A percentile compares a stretch with the other conserved stretches of the same genome.
These are phyloP conservation scores for Inga leiocalycina DNA, from an alignment of 306 rosid species.

Conservation along the genomic window DNA sequence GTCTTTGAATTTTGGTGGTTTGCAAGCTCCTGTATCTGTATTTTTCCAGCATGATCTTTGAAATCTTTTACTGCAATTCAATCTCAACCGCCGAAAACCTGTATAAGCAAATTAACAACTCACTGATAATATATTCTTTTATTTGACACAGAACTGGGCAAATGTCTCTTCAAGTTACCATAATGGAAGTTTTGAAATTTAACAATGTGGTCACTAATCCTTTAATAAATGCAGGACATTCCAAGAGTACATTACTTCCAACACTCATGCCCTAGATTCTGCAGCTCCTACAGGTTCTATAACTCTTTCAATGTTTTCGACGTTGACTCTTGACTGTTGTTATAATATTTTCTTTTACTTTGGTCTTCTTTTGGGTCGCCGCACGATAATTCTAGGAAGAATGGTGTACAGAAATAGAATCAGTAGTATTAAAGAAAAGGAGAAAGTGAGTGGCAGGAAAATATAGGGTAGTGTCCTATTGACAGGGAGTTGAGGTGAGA, in stretches of 20 bases:
- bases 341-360: neutral
- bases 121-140: neutral
- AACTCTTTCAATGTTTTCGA: constrained; percentile 23
- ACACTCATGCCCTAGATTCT: constrained; percentile 33
- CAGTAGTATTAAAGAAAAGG: neutral
- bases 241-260: constrained; percentile 44
- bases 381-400: neutral
- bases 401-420: neutral
- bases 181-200: neutral
- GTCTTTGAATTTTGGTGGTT: constrained; percentile 11
- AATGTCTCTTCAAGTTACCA: neutral
- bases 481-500: neutral
- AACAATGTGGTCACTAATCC: constrained; percentile 3
- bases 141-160: constrained; percentile 3
- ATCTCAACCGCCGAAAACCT: neutral
- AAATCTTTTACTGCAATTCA: constrained; percentile 10
- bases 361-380: neutral
- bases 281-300: constrained; percentile 44
- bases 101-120: neutral
- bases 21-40: neutral
- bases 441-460: neutral
- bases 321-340: constrained; percentile 6
- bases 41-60: constrained; percentile 9
- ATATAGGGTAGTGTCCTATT: neutral
- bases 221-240: constrained; percentile 58